These are phyloP conservation scores for Golubevia pallescens DNA, from an alignment of 1,284 basidiomycete genomes.

Conservation along the genomic window DNA sequence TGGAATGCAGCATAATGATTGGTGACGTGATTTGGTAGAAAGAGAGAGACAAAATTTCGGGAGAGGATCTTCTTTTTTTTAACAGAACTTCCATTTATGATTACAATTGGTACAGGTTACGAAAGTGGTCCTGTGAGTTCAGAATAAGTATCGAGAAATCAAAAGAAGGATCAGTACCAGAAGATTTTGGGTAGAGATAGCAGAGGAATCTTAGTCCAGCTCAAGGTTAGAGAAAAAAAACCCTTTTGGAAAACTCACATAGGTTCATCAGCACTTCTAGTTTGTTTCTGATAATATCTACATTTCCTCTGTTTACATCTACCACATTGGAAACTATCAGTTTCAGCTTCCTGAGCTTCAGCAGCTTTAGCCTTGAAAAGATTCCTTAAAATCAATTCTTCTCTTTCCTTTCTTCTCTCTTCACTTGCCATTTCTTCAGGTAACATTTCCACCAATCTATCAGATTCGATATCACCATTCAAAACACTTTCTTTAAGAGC, in stretches of 20 bases:
- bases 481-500: slow-evolving; percentile 82
- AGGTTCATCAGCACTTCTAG: slow-evolving; percentile 58
- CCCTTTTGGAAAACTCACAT: slow-evolving; percentile 20
- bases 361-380: slow-evolving; percentile 90
- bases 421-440: slow-evolving; percentile 94
- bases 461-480: slow-evolving; percentile 76
- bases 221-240: slow-evolving; percentile 3
- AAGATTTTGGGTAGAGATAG: too few species aligned
- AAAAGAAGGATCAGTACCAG: neutral
- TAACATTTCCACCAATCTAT: slow-evolving; percentile 79
- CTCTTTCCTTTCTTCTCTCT: slow-evolving; percentile 81
- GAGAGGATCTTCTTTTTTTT: too few species aligned
- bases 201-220: neutral
- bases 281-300: slow-evolving; percentile 61
- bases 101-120: slow-evolving; percentile 58
- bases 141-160: neutral
- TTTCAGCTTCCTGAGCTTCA: slow-evolving; percentile 82
- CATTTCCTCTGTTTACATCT: slow-evolving; percentile 71
- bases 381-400: slow-evolving; percentile 72
- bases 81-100: slow-evolving; percentile 62
- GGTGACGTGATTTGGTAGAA: too few species aligned
- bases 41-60: too few species aligned
- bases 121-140: slow-evolving; percentile 38
- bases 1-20: too few species aligned
- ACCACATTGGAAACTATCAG: slow-evolving; percentile 95